Evolutionary conservation across 495 filamentous ascomycete species (phyloP).

Genomic region (Penicillium arizonense): DNA sequence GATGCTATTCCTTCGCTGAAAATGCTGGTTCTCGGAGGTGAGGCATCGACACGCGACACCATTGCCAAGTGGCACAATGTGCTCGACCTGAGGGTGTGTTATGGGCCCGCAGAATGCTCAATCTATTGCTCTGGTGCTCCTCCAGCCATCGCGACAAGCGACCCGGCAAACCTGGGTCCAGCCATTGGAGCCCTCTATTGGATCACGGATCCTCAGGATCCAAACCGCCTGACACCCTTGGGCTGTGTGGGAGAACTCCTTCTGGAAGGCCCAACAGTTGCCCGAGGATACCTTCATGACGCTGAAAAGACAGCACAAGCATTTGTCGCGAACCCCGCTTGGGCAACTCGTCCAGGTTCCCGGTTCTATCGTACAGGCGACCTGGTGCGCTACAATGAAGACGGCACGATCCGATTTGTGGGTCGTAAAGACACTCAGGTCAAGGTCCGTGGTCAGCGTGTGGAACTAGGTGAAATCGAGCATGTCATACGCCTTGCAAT

Average conservation of each 20-base stretch:
- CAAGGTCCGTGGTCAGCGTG: conserved; percentile 32
- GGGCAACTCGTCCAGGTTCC: not conserved
- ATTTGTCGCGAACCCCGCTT: not conserved
- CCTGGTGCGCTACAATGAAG: conserved; percentile 35
- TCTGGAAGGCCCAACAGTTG: not conserved
- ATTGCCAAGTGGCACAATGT: conserved; percentile 41
- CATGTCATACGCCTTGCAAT: not conserved
- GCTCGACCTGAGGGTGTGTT: conserved; percentile 31
- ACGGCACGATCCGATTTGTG: conserved; percentile 38
- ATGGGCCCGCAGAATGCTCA: not conserved
- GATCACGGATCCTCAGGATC: not conserved
- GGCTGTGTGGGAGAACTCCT: not conserved
- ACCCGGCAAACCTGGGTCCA: not conserved
- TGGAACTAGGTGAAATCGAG: conserved; percentile 35
- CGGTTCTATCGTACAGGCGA: conserved; percentile 51
- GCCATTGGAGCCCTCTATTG: not conserved
- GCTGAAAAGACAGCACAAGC: not conserved
- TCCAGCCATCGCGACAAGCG: not conserved
- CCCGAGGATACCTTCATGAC: conserved; percentile 39
- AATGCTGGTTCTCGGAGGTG: conserved; percentile 32
- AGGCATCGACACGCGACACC: conserved; percentile 35
- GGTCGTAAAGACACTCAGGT: conserved; percentile 32
- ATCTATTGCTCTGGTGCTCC: not conserved
- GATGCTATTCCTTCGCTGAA: conserved; percentile 24
- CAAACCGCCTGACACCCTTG: not conserved